These are phyloP conservation scores for Cicer chorassanicum DNA, from an alignment of 306 rosid species.

Conservation along the genomic window DNA sequence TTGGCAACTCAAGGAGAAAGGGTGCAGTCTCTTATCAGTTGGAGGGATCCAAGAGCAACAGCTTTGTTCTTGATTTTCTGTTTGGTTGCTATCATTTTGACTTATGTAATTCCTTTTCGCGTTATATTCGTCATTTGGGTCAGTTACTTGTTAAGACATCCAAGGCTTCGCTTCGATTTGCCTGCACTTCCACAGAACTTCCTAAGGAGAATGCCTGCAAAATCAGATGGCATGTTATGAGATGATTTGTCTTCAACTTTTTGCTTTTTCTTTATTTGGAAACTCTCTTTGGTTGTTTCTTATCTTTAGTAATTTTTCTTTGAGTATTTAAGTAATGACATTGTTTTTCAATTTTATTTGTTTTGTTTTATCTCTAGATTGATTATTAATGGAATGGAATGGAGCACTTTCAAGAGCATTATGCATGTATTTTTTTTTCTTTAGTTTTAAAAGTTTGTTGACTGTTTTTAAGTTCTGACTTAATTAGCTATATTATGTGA, in stretches of 20 bases:
- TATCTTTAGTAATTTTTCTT: not conserved
- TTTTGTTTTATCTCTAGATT: slow-evolving; percentile 6
- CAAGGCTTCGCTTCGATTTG: slow-evolving; percentile 42
- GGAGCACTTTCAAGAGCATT: not conserved
- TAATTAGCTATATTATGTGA: no score
- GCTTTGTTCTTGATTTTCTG: slow-evolving; percentile 50
- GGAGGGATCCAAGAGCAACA: slow-evolving; percentile 66
- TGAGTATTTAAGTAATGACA: slow-evolving; percentile 25
- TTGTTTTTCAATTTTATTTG: slow-evolving; percentile 23
- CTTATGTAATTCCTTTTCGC: slow-evolving; percentile 42
- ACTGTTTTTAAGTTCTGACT: no score
- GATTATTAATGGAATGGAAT: slow-evolving; percentile 4
- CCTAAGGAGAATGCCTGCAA: slow-evolving; percentile 65
- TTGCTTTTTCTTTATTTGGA: not conserved
- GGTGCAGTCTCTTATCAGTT: slow-evolving; percentile 49
- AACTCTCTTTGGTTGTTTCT: not conserved
- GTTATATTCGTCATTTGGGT: not conserved
- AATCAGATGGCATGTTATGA: slow-evolving; percentile 57
- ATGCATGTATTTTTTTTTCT: not conserved
- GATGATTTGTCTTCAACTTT: not conserved
- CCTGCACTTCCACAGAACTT: slow-evolving; percentile 55
- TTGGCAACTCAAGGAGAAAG: slow-evolving; percentile 64
- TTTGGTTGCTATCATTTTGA: slow-evolving; percentile 38
- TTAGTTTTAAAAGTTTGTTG: no score
- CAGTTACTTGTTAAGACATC: slow-evolving; percentile 46